These are phyloP conservation scores for Sporothrix pseudoabietina DNA, from an alignment of 2,329 filamentous ascomycete species.

Conservation along the genomic window DNA sequence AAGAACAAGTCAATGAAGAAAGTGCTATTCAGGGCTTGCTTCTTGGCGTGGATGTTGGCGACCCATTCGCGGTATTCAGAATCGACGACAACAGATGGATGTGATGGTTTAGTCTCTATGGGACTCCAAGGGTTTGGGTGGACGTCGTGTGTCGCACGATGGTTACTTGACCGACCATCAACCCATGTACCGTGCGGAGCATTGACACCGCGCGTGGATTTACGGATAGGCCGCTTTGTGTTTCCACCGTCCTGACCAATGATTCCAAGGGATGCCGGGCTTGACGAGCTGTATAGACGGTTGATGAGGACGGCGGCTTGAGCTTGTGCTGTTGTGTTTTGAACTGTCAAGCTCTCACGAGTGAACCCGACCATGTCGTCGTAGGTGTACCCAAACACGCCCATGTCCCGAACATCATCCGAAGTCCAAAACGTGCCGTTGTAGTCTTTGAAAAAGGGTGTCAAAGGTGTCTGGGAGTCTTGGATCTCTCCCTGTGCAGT, in stretches of 20 bases:
- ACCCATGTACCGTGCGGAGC: not conserved
- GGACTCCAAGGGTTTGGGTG: not conserved
- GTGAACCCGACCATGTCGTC: constrained; percentile 53
- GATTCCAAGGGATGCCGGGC: constrained; percentile 41
- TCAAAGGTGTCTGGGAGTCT: constrained; percentile 59
- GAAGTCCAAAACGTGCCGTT: constrained; percentile 70
- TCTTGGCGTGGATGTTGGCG: constrained; percentile 64
- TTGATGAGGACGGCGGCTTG: constrained; percentile 60
- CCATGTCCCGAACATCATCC: constrained; percentile 59
- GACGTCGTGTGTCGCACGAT: not conserved
- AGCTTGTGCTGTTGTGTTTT: constrained; percentile 42
- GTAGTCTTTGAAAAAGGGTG: constrained; percentile 65
- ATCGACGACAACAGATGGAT: constrained; percentile 42
- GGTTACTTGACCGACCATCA: not conserved
- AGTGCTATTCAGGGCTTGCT: constrained; percentile 61
- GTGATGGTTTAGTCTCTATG: constrained; percentile 1
- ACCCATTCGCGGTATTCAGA: constrained; percentile 64
- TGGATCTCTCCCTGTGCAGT: constrained; percentile 56
- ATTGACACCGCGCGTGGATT: not conserved
- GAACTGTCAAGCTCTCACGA: constrained; percentile 34
- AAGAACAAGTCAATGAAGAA: constrained; percentile 71
- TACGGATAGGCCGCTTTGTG: not conserved
- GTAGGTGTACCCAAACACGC: constrained; percentile 73
- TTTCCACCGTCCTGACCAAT: not conserved
- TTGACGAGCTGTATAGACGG: constrained; percentile 58